phyloP scores from a whole-genome alignment of 305 asterid genomes.

The Coffea humblotiana region DNA sequence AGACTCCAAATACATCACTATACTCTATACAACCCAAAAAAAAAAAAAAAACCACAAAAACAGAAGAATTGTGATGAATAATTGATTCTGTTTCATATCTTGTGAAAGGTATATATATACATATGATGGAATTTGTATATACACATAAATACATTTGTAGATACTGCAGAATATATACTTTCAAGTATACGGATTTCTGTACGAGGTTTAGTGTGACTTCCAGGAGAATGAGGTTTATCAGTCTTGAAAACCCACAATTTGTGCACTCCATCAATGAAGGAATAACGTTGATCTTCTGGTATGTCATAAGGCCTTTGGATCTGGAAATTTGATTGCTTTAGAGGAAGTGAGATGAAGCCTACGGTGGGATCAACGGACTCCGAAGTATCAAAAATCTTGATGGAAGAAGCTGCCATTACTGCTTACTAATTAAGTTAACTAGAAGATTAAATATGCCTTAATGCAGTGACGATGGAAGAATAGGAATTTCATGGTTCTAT shows the following conservation, averaged over 20 bases:
- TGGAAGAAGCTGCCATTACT: no score
- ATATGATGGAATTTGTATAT: no score
- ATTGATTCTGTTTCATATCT: no score
- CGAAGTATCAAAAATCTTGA: background rate
- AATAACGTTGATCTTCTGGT: constrained; percentile 25
- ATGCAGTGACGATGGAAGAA: no score
- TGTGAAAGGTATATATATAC: background rate
- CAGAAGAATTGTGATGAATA: no score
- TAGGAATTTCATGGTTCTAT: no score
- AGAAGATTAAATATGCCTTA: no score
- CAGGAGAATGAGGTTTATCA: constrained; percentile 27
- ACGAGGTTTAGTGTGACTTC: constrained; percentile 34
- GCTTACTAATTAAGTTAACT: no score
- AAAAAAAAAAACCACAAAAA: no score
- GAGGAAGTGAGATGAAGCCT: constrained; percentile 21
- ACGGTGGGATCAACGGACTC: constrained; percentile 12
- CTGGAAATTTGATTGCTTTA: constrained; percentile 13
- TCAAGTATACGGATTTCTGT: constrained; percentile 26
- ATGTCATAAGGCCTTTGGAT: constrained; percentile 35
- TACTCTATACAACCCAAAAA: no score
- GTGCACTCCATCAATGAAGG: constrained; percentile 35
- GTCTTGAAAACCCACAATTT: constrained; percentile 30
- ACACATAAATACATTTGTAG: no score
- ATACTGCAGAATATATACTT: background rate
- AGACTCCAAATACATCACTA: no score